These are phyloP conservation scores for Myriosclerotinia duriaeana DNA, from an alignment of 2,329 filamentous ascomycete genomes.

Conservation along the genomic window DNA sequence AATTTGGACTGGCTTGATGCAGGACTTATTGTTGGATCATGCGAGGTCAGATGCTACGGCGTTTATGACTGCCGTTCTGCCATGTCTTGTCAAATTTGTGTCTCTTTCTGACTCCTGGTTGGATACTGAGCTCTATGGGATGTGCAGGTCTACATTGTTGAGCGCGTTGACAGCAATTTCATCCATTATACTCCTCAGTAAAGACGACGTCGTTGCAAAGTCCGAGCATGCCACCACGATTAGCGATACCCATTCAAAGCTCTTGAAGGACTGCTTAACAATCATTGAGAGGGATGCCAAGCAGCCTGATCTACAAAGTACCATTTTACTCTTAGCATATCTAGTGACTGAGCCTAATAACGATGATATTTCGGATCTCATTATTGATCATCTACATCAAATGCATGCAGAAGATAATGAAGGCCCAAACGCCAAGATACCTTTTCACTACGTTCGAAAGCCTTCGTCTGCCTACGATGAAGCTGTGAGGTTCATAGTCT, in stretches of 20 bases:
- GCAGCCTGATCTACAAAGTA: conserved; percentile 11
- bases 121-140: conserved; percentile 24
- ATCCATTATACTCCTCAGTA: conserved; percentile 41
- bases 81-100: conserved; percentile 32
- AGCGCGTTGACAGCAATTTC: conserved; percentile 46
- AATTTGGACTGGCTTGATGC: conserved; percentile 46
- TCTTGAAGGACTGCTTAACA: conserved; percentile 11
- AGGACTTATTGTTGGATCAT: conserved; percentile 40
- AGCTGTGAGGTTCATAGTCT: conserved; percentile 44
- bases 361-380: conserved; percentile 4
- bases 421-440: background rate
- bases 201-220: background rate
- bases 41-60: conserved; percentile 41
- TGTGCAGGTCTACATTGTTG: conserved; percentile 43
- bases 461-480: conserved; percentile 26
- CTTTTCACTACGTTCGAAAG: background rate
- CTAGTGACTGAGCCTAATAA: conserved; percentile 24
- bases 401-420: background rate
- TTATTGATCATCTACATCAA: conserved; percentile 6
- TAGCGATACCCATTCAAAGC: conserved; percentile 3
- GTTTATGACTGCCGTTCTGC: conserved; percentile 43
- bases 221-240: background rate
- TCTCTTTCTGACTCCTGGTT: background rate
- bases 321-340: conserved; percentile 32
- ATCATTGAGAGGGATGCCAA: conserved; percentile 6